Conservation (phyloP, 2,329 filamentous ascomycete species). For the Elsinoe fawcettii region DNA sequence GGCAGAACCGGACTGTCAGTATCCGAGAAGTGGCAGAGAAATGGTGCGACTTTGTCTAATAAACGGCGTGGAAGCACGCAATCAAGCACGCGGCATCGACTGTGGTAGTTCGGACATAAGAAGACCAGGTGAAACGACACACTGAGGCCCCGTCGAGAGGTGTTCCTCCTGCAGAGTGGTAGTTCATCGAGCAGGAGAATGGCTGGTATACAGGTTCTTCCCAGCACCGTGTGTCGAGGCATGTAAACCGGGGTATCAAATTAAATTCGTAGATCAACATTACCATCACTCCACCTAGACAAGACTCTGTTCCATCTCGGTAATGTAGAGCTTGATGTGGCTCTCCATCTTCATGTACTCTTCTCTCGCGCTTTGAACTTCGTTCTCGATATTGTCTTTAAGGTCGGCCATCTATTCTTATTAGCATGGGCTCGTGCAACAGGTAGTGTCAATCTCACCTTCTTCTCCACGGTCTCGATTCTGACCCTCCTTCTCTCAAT, state of each 20-base stretch:
- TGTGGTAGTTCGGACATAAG: too few relatives aligned
- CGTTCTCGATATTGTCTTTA: conserved; percentile 94
- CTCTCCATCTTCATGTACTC: conserved; percentile 97
- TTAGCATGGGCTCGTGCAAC: conserved; percentile 20
- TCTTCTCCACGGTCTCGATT: conserved; percentile 98
- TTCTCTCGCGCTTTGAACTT: conserved; percentile 81
- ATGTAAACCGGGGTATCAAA: conserved; percentile 13
- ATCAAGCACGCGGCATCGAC: neutral
- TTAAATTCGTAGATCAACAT: neutral
- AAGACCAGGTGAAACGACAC: too few relatives aligned
- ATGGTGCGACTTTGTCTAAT: conserved; percentile 34
- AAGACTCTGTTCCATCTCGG: conserved; percentile 93
- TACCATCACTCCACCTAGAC: neutral
- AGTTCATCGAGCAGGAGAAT: too few relatives aligned
- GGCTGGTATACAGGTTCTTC: too few relatives aligned
- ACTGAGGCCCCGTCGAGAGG: too few relatives aligned
- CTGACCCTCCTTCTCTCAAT: conserved; percentile 87
- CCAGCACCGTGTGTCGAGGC: too few relatives aligned
- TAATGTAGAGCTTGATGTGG: conserved; percentile 95
- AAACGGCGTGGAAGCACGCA: neutral
- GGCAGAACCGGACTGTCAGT: conserved; percentile 43
- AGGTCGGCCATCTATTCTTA: conserved; percentile 77
- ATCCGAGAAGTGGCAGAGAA: conserved; percentile 36
- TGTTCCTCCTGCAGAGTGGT: too few relatives aligned
- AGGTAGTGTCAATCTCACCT: conserved; percentile 51